Base-by-base conservation (phyloP, 2,329 filamentous ascomycete genomes). In the Anthostomella pinea region DNA sequence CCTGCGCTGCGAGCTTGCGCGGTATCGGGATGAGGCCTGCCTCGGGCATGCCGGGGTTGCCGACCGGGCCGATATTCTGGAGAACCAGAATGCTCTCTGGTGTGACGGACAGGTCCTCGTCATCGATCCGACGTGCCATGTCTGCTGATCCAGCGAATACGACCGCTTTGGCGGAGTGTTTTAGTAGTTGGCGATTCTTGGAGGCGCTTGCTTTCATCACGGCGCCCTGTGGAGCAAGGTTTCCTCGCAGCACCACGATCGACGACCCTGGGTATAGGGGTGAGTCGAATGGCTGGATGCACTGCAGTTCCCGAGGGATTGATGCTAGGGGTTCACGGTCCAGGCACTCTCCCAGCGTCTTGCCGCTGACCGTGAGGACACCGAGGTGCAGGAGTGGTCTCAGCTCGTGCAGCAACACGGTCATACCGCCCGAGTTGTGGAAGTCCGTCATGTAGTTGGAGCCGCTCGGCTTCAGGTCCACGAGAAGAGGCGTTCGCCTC, bases 11-110 rank as follows among this genome's bases (percentile, higher is more conserved):
- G 19, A 83, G 80, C 33, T 90, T 88, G 56, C 90, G 85, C 11
- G 95, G 80, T 16, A 77, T 76, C 0, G 73, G 73, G 1, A 77
- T 66, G 17, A 77, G 57, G 0, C 73, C 73, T 38, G 93, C 88
- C 62, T 96, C 90, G 2, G 89, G 90, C 90, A 96, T 96, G 9
- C 90, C 90, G 0, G 90, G 90, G 2, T 87, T 88, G 14, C 89
- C 89, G 35, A 93, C 87, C 0, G 89, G 90, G 0, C 90, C 90
- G 54, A 96, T 91, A 44, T 89, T 90, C 46, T 89, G 81, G 17
- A 96, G 81, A 4, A 96, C 81, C 1, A 95, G 70, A 7, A 95
- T 88, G 28, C 67, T 70, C 25, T 73, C 60, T 0, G 59, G 46
- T 0, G 58, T 57, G 1, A 94, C 79, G 19, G 87, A 83, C 38